Conservation (phyloP, 768 basidiomycete species). For the Termitomyces heimii region DNA sequence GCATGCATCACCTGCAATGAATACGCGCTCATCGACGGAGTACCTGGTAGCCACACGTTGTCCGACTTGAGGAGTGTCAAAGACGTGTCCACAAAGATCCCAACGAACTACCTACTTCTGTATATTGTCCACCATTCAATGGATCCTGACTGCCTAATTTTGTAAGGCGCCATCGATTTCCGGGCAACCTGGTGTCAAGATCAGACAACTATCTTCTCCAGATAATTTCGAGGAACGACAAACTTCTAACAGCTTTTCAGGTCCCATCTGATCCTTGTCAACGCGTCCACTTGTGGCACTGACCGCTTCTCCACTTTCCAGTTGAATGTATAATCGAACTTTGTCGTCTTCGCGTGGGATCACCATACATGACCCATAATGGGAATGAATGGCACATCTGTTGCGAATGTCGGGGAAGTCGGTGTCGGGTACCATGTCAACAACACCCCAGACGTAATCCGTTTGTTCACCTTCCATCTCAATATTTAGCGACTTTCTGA, state of each 20-base stretch:
- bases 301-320: slow-evolving; percentile 41
- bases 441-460: slow-evolving; percentile 80
- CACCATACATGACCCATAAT: slow-evolving; percentile 62
- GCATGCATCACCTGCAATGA: slow-evolving; percentile 75
- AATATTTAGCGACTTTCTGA: slow-evolving; percentile 60
- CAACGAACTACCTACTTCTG: slow-evolving; percentile 38
- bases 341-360: slow-evolving; percentile 69
- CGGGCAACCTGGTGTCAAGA: slow-evolving; percentile 38
- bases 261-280: slow-evolving; percentile 45
- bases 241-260: slow-evolving; percentile 50
- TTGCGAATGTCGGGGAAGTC: slow-evolving; percentile 76
- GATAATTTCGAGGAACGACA: slow-evolving; percentile 5
- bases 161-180: slow-evolving; percentile 52
- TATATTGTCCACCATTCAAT: slow-evolving; percentile 76
- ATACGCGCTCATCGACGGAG: slow-evolving; percentile 56
- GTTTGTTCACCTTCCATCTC: slow-evolving; percentile 74
- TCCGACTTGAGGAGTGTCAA: slow-evolving; percentile 40
- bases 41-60: slow-evolving; percentile 68
- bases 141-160: slow-evolving; percentile 36
- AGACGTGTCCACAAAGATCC: not conserved
- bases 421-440: slow-evolving; percentile 66
- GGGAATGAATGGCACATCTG: slow-evolving; percentile 59
- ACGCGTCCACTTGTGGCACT: slow-evolving; percentile 42
- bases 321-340: slow-evolving; percentile 67
- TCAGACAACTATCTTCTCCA: not conserved